Evolutionary conservation across 2,329 filamentous ascomycete species (phyloP).

Genomic region (Mycosphaerella sp.): DNA sequence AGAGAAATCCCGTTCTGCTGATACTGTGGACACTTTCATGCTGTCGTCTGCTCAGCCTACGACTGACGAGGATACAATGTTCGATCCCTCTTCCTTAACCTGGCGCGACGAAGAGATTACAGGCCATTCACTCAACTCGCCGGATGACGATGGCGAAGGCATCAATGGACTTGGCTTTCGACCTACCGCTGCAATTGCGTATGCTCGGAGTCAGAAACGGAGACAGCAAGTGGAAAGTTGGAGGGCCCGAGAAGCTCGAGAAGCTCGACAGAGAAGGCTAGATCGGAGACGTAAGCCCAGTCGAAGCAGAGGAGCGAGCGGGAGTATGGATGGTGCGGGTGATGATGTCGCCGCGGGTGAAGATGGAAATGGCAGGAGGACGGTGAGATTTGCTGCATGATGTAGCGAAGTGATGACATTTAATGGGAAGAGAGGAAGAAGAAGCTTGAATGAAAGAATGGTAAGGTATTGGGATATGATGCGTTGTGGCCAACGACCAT

Average conservation of each 20-base stretch:
- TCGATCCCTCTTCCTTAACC: constrained; percentile 34
- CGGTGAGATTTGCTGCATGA: constrained; percentile 16
- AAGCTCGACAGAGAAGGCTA: constrained; percentile 52
- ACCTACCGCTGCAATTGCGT: constrained; percentile 54
- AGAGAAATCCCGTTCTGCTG: constrained; percentile 4
- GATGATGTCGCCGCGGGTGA: neutral
- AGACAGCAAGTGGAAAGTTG: constrained; percentile 56
- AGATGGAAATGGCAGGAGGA: constrained; percentile 8
- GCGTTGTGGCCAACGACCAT: too few species aligned
- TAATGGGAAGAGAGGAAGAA: neutral
- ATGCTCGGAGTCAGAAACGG: constrained; percentile 50
- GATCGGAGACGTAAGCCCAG: constrained; percentile 40
- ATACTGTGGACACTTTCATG: constrained; percentile 3
- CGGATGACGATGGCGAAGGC: constrained; percentile 57
- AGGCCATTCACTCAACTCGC: constrained; percentile 49
- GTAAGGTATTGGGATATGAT: too few species aligned
- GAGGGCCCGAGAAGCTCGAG: constrained; percentile 53
- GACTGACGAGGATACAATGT: constrained; percentile 8
- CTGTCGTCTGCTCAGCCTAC: constrained; percentile 8
- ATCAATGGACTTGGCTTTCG: constrained; percentile 60
- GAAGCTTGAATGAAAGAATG: too few species aligned
- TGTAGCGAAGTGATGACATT: neutral
- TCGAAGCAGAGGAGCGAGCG: constrained; percentile 1
- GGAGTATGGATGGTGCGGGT: constrained; percentile 1
- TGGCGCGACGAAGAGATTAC: constrained; percentile 60